Evolutionary conservation across 1,139 yeast genomes (phyloP).

Genomic region (Blastobotrys arbuscula): DNA sequence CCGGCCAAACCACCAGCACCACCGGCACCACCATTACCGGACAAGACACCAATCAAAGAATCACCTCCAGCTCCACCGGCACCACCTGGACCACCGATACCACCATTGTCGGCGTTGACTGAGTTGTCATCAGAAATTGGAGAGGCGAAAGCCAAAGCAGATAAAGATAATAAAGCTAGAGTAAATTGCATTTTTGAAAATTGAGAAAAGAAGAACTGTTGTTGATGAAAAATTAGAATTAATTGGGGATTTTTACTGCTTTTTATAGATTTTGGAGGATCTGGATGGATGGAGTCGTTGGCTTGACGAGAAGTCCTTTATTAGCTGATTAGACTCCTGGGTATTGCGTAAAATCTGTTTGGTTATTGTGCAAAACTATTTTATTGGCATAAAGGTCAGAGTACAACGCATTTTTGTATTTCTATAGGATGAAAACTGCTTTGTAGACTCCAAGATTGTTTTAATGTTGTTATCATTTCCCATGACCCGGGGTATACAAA

Average conservation of each 20-base stretch:
- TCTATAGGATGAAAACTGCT: no score
- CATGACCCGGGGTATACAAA: no score
- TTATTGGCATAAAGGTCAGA: no score
- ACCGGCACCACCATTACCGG: constrained; percentile 4
- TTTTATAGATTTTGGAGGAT: background rate
- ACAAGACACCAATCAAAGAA: background rate
- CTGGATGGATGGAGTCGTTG: no score
- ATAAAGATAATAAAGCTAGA: background rate
- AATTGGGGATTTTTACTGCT: background rate
- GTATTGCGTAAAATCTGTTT: no score
- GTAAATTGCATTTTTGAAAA: background rate
- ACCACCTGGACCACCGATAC: constrained; percentile 7
- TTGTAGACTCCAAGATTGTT: no score
- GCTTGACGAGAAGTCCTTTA: no score
- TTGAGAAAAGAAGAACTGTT: no score
- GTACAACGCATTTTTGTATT: no score
- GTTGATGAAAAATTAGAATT: background rate
- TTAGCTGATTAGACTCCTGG: background rate
- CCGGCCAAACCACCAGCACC: constrained; percentile 2
- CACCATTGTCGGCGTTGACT: constrained; percentile 3
- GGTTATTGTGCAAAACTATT: background rate
- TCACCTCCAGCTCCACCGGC: constrained; percentile 7
- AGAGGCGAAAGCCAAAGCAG: constrained; percentile 4
- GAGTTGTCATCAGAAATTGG: background rate
- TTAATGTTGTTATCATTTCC: no score